Evolutionary conservation across 1,284 basidiomycete genomes (phyloP), one percentile per base, ranked within the genome.

Genomic region (Vanrija sp.): DNA sequence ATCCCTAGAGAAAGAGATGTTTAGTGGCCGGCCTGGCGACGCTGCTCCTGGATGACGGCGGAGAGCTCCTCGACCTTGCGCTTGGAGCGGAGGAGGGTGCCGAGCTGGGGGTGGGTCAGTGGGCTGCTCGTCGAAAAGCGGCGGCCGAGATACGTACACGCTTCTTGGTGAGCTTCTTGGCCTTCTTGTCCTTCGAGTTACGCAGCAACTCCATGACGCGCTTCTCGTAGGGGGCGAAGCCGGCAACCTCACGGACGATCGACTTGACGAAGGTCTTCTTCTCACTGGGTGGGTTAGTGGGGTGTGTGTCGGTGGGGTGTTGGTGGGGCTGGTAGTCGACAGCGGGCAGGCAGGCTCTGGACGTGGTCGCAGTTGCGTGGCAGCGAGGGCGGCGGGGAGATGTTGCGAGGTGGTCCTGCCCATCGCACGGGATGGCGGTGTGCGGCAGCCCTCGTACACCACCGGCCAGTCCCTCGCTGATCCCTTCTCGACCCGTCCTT

Each of bases 151-250:
- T 34, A 76, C 91, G 69, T 75, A 95, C 92, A 83, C 92, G 86
- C 83, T 94, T 95, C 86, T 97, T 97, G 69, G 92, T 94, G 81
- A 96, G 82, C 82, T 96, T 97, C 79, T 91, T 85, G 60, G 94
- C 94, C 82, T 94, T 95, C 86, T 97, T 97, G 79, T 97, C 93
- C 91, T 98, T 98, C 66, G 92, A 96, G 87, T 98, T 98, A 79
- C 95, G 87, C 82, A 98, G 81, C 84, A 99, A 79, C 81, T 99
- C 96, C 90, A 99, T 87, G 58, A 98, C 93, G 67, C 96, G 87
- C 75, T 94, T 85, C 85, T 99, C 96, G 79, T 99, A 99, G 46
- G 96, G 90, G 46, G 94, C 91, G 82, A 98, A 98, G 63, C 96
- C 96, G 74, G 87, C 91, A 74, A 96, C 92, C 83, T 97, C 93